phyloP scores from a whole-genome alignment of 441 rosid species.

The Aleurites moluccanus region DNA sequence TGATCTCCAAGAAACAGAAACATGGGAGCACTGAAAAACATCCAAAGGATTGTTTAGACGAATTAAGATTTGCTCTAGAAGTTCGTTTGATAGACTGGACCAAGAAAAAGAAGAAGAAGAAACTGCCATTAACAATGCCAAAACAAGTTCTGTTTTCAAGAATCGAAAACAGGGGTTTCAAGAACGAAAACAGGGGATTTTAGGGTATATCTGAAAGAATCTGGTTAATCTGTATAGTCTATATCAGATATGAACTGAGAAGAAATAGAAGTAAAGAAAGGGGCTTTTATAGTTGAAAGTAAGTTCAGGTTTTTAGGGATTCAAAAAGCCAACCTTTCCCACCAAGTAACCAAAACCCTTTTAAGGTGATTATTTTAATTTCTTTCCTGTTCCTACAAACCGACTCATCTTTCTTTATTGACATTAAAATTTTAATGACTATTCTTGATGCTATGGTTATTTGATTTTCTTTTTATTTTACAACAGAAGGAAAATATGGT shows the following conservation, averaged over 20 bases:
- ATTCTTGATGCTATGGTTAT: too few species aligned
- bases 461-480: too few species aligned
- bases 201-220: too few species aligned
- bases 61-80: background rate
- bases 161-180: background rate
- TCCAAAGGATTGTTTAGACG: background rate
- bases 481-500: too few species aligned
- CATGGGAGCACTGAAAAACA: background rate
- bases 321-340: background rate
- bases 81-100: background rate
- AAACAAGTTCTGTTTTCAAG: background rate
- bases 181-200: too few species aligned
- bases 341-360: background rate
- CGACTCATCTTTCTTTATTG: too few species aligned
- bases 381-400: background rate
- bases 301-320: too few species aligned
- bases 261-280: background rate
- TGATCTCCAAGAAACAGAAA: constrained; percentile 4
- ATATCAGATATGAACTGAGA: background rate
- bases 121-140: background rate
- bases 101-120: constrained; percentile 1
- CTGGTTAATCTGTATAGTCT: background rate
- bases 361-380: too few species aligned
- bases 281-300: background rate
- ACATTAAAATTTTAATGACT: too few species aligned